Conservation (phyloP, 495 filamentous ascomycete genomes). For the Cetradonia linearis region DNA sequence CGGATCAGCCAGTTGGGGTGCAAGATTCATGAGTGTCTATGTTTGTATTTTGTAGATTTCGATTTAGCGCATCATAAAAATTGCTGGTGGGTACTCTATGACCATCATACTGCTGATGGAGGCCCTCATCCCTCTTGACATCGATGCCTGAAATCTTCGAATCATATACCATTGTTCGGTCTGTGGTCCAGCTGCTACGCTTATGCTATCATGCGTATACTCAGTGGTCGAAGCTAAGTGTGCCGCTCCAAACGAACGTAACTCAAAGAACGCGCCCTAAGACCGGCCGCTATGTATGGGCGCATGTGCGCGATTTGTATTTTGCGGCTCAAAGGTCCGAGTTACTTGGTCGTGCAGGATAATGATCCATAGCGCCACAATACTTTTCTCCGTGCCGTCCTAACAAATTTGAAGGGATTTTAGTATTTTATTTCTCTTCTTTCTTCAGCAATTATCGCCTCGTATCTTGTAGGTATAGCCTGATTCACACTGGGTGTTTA, state of each 20-base stretch:
- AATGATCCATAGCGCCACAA: too few species aligned
- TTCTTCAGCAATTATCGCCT: too few species aligned
- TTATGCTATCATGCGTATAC: not conserved
- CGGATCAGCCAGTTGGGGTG: not conserved
- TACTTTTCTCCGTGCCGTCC: too few species aligned
- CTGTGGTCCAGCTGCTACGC: not conserved
- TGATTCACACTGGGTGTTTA: too few species aligned
- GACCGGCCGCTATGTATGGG: not conserved
- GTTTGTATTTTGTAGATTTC: not conserved
- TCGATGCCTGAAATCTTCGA: not conserved
- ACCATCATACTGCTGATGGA: not conserved
- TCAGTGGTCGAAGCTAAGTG: not conserved
- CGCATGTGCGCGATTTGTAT: not conserved
- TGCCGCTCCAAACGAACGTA: not conserved
- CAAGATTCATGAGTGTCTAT: not conserved
- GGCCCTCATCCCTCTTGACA: not conserved
- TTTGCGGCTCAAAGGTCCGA: slow-evolving; percentile 2
- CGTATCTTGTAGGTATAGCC: too few species aligned
- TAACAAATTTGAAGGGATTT: not conserved
- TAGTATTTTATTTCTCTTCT: too few species aligned
- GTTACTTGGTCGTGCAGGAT: too few species aligned
- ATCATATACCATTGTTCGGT: not conserved
- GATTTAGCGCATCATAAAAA: not conserved
- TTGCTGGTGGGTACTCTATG: not conserved
- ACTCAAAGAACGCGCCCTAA: not conserved